Percentiles rank a stretch among this genome's conserved stretches.
Conservation (phyloP, 1,284 basidiomycete genomes). For the Filobasidium uniguttulatum region DNA sequence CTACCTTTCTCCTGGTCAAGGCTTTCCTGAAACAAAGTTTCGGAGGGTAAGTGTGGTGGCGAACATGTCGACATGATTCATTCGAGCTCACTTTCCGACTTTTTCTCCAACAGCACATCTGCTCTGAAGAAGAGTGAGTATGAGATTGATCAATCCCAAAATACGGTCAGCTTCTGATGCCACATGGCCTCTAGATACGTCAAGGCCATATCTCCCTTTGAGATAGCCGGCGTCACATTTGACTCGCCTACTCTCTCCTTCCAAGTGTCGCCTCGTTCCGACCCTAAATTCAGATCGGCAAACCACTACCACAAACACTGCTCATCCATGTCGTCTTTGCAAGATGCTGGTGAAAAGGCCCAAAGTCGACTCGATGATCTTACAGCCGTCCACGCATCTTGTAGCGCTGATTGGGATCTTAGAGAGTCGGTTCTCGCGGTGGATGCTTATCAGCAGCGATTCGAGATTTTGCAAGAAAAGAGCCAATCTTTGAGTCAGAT, state of each 20-base stretch:
- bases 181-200: slow-evolving; percentile 25
- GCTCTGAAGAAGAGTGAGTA: slow-evolving; percentile 33
- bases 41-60: slow-evolving; percentile 16
- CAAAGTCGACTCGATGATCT: not conserved
- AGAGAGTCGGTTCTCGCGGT: not conserved
- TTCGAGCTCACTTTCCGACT: no score
- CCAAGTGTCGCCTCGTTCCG: slow-evolving; percentile 32
- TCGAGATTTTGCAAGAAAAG: not conserved
- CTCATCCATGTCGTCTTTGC: no score
- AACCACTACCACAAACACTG: slow-evolving; percentile 31
- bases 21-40: slow-evolving; percentile 32
- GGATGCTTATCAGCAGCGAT: not conserved
- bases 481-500: not conserved
- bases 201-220: slow-evolving; percentile 25
- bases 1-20: slow-evolving; percentile 32
- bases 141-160: not conserved
- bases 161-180: not conserved
- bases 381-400: no score
- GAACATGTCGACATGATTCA: not conserved
- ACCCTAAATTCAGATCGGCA: slow-evolving; percentile 28
- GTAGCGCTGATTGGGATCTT: no score
- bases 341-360: not conserved
- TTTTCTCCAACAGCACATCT: slow-evolving; percentile 26
- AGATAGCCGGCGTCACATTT: slow-evolving; percentile 17
- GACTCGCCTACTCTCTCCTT: slow-evolving; percentile 30